Evolutionary conservation across 1,139 yeast genomes (phyloP), one percentile per base, ranked within the genome.

Genomic region (Tardiomyces depauwii): DNA sequence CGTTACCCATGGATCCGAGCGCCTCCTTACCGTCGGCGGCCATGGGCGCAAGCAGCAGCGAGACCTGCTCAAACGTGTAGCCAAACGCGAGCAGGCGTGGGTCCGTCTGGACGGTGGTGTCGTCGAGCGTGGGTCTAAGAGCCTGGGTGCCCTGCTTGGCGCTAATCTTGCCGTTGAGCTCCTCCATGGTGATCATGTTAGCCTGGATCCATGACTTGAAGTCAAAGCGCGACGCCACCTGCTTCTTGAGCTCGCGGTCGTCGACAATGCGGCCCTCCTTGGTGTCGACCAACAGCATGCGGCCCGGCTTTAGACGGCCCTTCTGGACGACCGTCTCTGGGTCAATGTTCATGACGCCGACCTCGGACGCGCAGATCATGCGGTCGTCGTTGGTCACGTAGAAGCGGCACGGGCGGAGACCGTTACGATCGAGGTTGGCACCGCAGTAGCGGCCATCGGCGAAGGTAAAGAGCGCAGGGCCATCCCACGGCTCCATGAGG

Each of bases 401-500:
- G 73, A 86, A 91, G 66, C 98, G 87, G 72, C 98, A 91, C 42
- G 98, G 98, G 71, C 98, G 83, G 60, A 91, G 77, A 55, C 98
- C 98, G 64, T 91, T 91, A 71, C 98, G 80, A 69, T 91, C 98
- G 57, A 91, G 76, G 65, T 89, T 89, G 45, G 98, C 98, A 71
- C 98, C 98, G 70, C 96, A 87, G 74, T 86, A 91, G 61, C 97
- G 78, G 54, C 95, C 97, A 66, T 91, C 97, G 36, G 97, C 93
- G 67, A 91, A 91, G 33, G 95, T 88, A 72, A 91, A 86, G 58
- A 91, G 73, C 40, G 97, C 97, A 36, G 98, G 98, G 55, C 98
- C 98, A 70, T 91, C 98, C 98, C 98, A 91, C 18, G 98, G 97
- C 71, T 91, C 98, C 96, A 91, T 91, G 56, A 89, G 71, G 70